phyloP scores from a whole-genome alignment of 306 rosid species.

The Vigna angularis region DNA sequence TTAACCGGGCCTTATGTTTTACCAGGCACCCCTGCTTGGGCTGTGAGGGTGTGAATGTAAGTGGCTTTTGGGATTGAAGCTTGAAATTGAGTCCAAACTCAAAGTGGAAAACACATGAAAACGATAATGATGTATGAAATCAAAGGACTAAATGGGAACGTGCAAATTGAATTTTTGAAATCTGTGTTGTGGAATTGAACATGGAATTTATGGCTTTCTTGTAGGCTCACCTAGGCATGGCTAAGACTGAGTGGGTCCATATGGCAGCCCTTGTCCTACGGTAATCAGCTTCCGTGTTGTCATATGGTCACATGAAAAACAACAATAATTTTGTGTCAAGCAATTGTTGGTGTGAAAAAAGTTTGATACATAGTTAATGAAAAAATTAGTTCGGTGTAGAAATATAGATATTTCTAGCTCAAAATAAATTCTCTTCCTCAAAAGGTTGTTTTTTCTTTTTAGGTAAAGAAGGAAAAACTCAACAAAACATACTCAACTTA shows the following conservation, averaged over 20 bases:
- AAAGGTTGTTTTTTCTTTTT: not conserved
- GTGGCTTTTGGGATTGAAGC: slow-evolving; percentile 14
- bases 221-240: slow-evolving; percentile 5
- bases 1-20: not conserved
- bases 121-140: not conserved
- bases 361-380: not conserved
- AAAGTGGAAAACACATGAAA: not conserved
- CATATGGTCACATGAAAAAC: not conserved
- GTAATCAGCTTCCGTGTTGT: slow-evolving; percentile 24
- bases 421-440: not conserved
- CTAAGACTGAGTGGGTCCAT: slow-evolving; percentile 19
- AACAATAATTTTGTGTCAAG: not conserved
- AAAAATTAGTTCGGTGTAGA: not conserved
- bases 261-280: slow-evolving; percentile 16
- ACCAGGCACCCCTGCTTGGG: not conserved
- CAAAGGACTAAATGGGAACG: not conserved
- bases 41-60: not conserved
- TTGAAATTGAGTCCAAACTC: slow-evolving; percentile 12
- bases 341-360: not conserved
- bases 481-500: not conserved
- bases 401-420: not conserved
- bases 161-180: slow-evolving; percentile 17
- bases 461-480: not conserved
- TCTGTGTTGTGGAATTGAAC: slow-evolving; percentile 7
- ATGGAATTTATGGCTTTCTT: not conserved